Evolutionary conservation across 208 protist species (phyloP).

Genomic region (Leptomonas pyrrhocoris): DNA sequence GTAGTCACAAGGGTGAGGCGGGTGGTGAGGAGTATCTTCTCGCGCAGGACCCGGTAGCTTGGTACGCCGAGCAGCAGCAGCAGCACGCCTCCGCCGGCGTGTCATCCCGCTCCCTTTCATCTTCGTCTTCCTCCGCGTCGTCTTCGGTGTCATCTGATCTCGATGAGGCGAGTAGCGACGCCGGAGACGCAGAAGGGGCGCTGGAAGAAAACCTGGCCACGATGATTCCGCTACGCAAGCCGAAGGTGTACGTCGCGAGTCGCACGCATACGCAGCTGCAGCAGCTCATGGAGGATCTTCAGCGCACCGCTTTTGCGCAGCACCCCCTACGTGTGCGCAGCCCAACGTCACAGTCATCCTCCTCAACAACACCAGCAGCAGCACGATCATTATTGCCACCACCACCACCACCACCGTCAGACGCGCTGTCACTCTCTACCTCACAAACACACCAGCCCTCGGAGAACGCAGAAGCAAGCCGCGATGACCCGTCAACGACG

Average conservation of each 20-base stretch:
- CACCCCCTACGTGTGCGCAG: constrained; percentile 35
- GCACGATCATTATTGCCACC: too few species aligned
- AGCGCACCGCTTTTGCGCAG: constrained; percentile 76
- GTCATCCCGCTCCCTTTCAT: neutral
- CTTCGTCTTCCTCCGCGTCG: constrained; percentile 4
- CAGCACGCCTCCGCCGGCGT: neutral
- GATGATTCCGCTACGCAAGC: constrained; percentile 53
- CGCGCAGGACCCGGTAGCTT: constrained; percentile 26
- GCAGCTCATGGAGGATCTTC: constrained; percentile 93
- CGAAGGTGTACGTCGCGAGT: constrained; percentile 94
- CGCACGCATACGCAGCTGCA: constrained; percentile 96
- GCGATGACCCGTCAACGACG: too few species aligned
- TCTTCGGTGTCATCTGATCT: constrained; percentile 18
- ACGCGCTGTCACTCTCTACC: neutral
- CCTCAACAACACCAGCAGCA: neutral
- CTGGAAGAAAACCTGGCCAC: constrained; percentile 25
- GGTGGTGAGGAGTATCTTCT: constrained; percentile 21
- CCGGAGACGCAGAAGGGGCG: constrained; percentile 7
- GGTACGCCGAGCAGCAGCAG: constrained; percentile 20
- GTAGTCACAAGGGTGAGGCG: neutral
- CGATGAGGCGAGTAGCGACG: constrained; percentile 23
- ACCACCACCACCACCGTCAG: neutral
- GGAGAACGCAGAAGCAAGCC: too few species aligned
- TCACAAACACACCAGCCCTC: neutral
- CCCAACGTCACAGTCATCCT: constrained; percentile 3